Evolutionary conservation across 176 grass and related monocot species (phyloP).

Genomic region (Secale cereale): DNA sequence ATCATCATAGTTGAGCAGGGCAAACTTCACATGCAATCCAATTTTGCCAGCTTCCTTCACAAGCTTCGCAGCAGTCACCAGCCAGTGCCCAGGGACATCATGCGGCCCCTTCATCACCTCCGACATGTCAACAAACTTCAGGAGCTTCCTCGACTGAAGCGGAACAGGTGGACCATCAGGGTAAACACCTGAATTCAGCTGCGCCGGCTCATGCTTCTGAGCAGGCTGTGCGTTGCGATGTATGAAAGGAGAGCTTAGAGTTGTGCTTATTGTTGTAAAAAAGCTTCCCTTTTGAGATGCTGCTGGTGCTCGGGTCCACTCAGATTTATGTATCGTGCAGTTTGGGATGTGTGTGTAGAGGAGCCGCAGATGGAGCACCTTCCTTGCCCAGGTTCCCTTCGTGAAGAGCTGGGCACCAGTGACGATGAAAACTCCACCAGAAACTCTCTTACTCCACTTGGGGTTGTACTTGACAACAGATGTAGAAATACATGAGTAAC

Average conservation of each 20-base stretch:
- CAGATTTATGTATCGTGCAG: slow-evolving; percentile 63
- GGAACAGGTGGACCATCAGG: slow-evolving; percentile 87
- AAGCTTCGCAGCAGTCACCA: slow-evolving; percentile 61
- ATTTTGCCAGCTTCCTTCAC: slow-evolving; percentile 75
- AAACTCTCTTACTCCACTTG: slow-evolving; percentile 53
- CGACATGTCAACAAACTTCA: slow-evolving; percentile 88
- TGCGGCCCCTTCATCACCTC: slow-evolving; percentile 84
- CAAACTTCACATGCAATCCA: slow-evolving; percentile 77
- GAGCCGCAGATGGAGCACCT: slow-evolving; percentile 78
- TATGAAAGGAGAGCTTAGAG: slow-evolving; percentile 74
- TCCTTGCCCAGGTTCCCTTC: slow-evolving; percentile 85
- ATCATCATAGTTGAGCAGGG: slow-evolving; percentile 64
- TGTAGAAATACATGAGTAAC: slow-evolving; percentile 75
- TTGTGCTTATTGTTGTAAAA: slow-evolving; percentile 81
- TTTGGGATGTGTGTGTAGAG: slow-evolving; percentile 73
- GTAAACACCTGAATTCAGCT: slow-evolving; percentile 89
- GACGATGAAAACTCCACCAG: slow-evolving; percentile 79
- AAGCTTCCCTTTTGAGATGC: slow-evolving; percentile 91
- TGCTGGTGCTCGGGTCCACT: slow-evolving; percentile 67
- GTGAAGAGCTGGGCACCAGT: slow-evolving; percentile 83
- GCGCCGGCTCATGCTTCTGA: slow-evolving; percentile 67
- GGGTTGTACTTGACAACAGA: slow-evolving; percentile 56
- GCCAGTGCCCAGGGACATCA: slow-evolving; percentile 86
- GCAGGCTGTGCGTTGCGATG: slow-evolving; percentile 26
- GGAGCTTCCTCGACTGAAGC: slow-evolving; percentile 76